phyloP scores from a whole-genome alignment of 2,329 filamentous ascomycete genomes.

The Pyrenophora graminea region DNA sequence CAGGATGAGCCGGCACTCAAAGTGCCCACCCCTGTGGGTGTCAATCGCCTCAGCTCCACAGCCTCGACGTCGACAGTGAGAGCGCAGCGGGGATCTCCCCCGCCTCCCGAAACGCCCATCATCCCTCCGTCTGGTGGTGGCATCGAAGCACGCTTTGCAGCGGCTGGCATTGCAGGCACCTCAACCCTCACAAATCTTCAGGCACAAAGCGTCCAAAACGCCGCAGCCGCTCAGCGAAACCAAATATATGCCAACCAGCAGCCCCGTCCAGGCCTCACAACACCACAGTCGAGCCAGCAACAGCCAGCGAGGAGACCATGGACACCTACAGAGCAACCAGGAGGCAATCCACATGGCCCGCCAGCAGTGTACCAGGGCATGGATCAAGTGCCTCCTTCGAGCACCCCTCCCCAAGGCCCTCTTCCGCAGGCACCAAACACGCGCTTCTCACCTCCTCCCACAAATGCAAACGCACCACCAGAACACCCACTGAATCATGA shows the following conservation, averaged over 20 bases:
- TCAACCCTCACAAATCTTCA: constrained; percentile 78
- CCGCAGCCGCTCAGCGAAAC: constrained; percentile 78
- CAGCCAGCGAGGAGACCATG: constrained; percentile 69
- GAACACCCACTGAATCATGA: constrained; percentile 79
- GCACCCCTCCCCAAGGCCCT: constrained; percentile 46
- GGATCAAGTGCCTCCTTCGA: constrained; percentile 62
- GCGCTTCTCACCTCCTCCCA: constrained; percentile 34
- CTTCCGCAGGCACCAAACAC: constrained; percentile 35
- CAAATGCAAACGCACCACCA: constrained; percentile 24
- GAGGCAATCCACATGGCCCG: constrained; percentile 83
- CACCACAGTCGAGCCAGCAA: constrained; percentile 48
- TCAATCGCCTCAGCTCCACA: constrained; percentile 73
- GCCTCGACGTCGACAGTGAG: constrained; percentile 92
- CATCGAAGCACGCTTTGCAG: constrained; percentile 90
- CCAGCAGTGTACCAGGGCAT: constrained; percentile 90
- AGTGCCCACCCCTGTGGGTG: constrained; percentile 57
- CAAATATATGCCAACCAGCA: constrained; percentile 68
- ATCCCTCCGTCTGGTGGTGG: constrained; percentile 77
- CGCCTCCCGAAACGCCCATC: constrained; percentile 88
- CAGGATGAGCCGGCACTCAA: constrained; percentile 49
- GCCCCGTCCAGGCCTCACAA: constrained; percentile 54
- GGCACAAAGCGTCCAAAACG: constrained; percentile 76
- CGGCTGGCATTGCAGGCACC: constrained; percentile 85
- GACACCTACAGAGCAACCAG: constrained; percentile 92
- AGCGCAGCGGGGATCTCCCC: constrained; percentile 88